Base-by-base conservation (phyloP, 768 basidiomycete genomes). In the Tulasnella sp. region DNA sequence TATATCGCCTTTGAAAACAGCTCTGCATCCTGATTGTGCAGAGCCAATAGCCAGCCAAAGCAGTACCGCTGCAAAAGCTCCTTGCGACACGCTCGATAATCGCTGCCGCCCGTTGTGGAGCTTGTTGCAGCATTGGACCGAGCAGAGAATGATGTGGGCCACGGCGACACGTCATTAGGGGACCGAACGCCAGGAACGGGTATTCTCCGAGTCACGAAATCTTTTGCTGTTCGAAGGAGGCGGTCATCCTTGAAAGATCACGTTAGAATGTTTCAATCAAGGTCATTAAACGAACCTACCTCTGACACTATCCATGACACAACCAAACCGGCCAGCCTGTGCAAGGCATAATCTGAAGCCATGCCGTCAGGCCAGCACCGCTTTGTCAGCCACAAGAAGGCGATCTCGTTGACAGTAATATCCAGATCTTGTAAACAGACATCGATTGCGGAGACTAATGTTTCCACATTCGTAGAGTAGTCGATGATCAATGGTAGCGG, bases 351-450 rank as follows among this genome's bases (percentile, higher is more conserved):
- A 34, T 83, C 80, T 12, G 88, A 84, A 43, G 80, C 76, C 68
- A 88, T 74, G 15, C 82, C 78, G 62, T 80, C 84, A 0, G 88
- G 87, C 82, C 83, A 88, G 62, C 87, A 79, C 64, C 81, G 76
- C 56, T 81, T 76, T 4, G 74, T 72, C n/a, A 92, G 72, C 15
- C 90, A 71, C 7, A 87, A 68, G 58, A 91, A 77, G 1, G 83
- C 88, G 38, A 77, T 73, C 69, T 92, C 89, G 64, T 88, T 87
- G 25, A 82, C 74, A 2, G 83, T 79, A 27, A 92, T 71, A 68
- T 89, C 82, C 24, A 87, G 67, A 64, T 88, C 85, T 4, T 74
- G 72, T 22, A 92, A 72, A 64, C 82, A 84, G 3, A 79, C 78
- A 67, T 89, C 87, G 25, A 89, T 79, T 3, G 84, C 76, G 5